Evolutionary conservation across 768 basidiomycete genomes (phyloP), one percentile per base, ranked within the genome.

Genomic region (Clathrus columnatus): DNA sequence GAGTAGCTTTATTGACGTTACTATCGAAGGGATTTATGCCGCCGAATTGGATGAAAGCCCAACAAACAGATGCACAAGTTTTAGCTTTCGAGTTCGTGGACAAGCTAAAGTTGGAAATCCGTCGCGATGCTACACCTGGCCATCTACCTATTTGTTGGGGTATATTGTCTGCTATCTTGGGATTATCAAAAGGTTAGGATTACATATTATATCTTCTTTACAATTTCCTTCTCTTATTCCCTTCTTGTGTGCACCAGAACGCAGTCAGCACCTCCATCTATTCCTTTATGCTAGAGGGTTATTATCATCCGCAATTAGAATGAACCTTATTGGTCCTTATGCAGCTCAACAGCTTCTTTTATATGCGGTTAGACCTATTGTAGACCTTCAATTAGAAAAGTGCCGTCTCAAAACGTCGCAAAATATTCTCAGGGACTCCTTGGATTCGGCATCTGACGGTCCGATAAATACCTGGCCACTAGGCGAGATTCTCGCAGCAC

Each of bases 381-480:
- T 96, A 29, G 77, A 80, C 5, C 66, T 69, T 3, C 79, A 85
- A 58, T 64, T 76, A 5, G 58, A 62, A 1, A 72, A 69, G 51
- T 81, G 77, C 61, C 44, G 30, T 16, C 20, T 48, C 23, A 20
- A n/a, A 18, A 51, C 32, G 5, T 52, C 48, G 17, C 42, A 29
- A 6, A 41, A 47, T 16, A 21, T 30, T 16, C 41, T 57, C 8
- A 54, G 57, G 17, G 65, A 65, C 48, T 58, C 48, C 2, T 23
- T 61, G 27, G 57, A 54, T 17, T 46, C 62, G 23, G 64, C 50
- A n/a, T 63, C 72, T 10, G 62, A 72, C 29, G 85, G 83, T 0
- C 92, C 94, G 4, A 85, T 86, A 32, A 92, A 84, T 62, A 97
- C 91, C 16, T 98, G 95, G 95, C 96, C 95, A 0, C 68, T 99